Base-by-base conservation (phyloP, 805 yeast genomes). In the Kazachstania bromeliacearum region DNA sequence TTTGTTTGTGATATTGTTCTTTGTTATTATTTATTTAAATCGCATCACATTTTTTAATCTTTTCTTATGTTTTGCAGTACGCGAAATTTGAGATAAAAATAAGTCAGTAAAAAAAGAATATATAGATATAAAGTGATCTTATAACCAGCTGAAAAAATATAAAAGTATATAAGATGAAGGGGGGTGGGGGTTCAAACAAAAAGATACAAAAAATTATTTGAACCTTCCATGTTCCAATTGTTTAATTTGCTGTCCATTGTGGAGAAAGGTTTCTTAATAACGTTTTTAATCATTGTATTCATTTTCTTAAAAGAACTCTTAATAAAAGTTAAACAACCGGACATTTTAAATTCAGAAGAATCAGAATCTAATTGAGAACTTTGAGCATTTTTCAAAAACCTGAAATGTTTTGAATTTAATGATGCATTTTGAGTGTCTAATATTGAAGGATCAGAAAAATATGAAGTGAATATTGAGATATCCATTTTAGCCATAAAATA, bases 151-250 rank as follows among this genome's bases (percentile, higher is more conserved):
- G 27, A 14, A 26, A 26, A 26, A 14, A 14, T 13, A 8, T 6
- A 8, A 25, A 10, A 5, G 14, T 4, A 25, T 10, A 10, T 7
- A 5, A n/a, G 5, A 26, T 12, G 14, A 13, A 13, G 8, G 5
- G 7, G 3, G 3, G 28, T 2, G 28, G 10, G 6, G 20, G 18
- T 15, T 14, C 12, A 13, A 17, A 19, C 13, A 21, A 7, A 24
- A n/a, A n/a, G 5, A 22, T 13, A 13, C 12, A 32, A 23, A 24
- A 32, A 32, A 24, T 32, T 32, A 13, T 16, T 32, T 25, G 35
- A 21, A 18, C 25, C 35, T 7, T 32, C 35, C n/a, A 32, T 15
- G n/a, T 32, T 32, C 35, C 35, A 32, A 25, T 32, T 26, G 13
- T 17, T 22, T 8, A 32, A n/a, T 4, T 24, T 17, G 26, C 26